Conservation (phyloP, 805 yeast species). For the Martiniozyma abietophila region DNA sequence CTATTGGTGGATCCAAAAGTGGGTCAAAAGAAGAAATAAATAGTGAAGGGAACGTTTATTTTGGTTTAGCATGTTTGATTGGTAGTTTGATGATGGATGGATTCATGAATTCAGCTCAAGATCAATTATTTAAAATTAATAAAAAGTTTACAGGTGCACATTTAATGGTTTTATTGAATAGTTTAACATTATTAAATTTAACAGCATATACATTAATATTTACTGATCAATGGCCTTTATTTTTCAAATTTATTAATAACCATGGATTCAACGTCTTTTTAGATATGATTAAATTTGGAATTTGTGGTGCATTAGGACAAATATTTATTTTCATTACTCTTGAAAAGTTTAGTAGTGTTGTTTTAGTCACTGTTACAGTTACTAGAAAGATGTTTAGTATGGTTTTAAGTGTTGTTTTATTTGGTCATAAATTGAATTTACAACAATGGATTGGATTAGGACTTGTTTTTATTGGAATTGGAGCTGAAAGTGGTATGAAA, state of each 20-base stretch:
- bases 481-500: slow-evolving; percentile 61
- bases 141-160: slow-evolving; percentile 66
- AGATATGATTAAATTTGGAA: slow-evolving; percentile 58
- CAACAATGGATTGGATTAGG: slow-evolving; percentile 74
- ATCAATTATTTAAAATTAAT: slow-evolving; percentile 53
- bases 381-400: slow-evolving; percentile 95
- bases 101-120: slow-evolving; percentile 88
- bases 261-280: slow-evolving; percentile 44
- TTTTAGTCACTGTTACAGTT: slow-evolving; percentile 86
- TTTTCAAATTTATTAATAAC: slow-evolving; percentile 36
- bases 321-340: slow-evolving; percentile 83
- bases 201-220: slow-evolving; percentile 36
- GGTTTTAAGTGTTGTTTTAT: slow-evolving; percentile 78
- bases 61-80: slow-evolving; percentile 54
- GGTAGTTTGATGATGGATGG: slow-evolving; percentile 79
- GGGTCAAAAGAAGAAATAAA: slow-evolving; percentile 34
- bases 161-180: slow-evolving; percentile 64
- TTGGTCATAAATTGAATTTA: slow-evolving; percentile 60
- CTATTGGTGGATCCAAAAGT: slow-evolving; percentile 33
- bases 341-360: slow-evolving; percentile 75
- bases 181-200: slow-evolving; percentile 38
- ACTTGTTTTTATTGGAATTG: slow-evolving; percentile 79
- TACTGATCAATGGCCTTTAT: slow-evolving; percentile 41
- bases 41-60: slow-evolving; percentile 40
- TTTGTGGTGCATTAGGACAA: slow-evolving; percentile 88